Conservation (phyloP, 768 basidiomycete genomes). For the Gymnopilus dilepis region DNA sequence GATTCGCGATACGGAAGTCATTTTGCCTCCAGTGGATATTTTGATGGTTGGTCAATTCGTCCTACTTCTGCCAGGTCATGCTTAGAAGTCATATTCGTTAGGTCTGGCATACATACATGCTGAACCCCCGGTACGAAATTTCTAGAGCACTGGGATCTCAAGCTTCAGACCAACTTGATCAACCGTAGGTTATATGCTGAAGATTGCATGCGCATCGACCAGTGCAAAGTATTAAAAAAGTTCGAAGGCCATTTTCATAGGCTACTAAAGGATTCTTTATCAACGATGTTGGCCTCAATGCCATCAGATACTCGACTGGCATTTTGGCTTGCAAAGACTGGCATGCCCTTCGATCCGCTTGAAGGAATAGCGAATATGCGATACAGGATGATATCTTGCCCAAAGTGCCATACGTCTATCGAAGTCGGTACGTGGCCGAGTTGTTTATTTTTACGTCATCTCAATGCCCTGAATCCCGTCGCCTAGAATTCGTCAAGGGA, state of each 20-base stretch:
- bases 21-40: slow-evolving; percentile 43
- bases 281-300: slow-evolving; percentile 11
- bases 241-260: slow-evolving; percentile 24
- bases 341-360: slow-evolving; percentile 29
- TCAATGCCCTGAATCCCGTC: neutral
- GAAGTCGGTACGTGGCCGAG: slow-evolving; percentile 30
- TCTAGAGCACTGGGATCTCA: neutral
- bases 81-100: neutral
- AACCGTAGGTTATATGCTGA: slow-evolving; percentile 38
- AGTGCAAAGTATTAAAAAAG: slow-evolving; percentile 25
- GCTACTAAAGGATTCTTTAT: slow-evolving; percentile 16
- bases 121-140: slow-evolving; percentile 34
- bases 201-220: slow-evolving; percentile 31
- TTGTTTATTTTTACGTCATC: too few relatives aligned
- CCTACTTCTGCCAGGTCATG: neutral
- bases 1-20: slow-evolving; percentile 12
- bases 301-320: slow-evolving; percentile 18
- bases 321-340: slow-evolving; percentile 24
- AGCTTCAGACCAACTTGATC: neutral
- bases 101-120: slow-evolving; percentile 43
- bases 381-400: slow-evolving; percentile 33
- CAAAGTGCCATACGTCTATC: slow-evolving; percentile 27
- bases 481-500: slow-evolving; percentile 44
- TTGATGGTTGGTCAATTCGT: slow-evolving; percentile 32
- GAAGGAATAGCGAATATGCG: neutral